Evolutionary conservation across 2,329 filamentous ascomycete species (phyloP), one percentile per base, ranked within the genome.

Genomic region (Fusarium setosum): DNA sequence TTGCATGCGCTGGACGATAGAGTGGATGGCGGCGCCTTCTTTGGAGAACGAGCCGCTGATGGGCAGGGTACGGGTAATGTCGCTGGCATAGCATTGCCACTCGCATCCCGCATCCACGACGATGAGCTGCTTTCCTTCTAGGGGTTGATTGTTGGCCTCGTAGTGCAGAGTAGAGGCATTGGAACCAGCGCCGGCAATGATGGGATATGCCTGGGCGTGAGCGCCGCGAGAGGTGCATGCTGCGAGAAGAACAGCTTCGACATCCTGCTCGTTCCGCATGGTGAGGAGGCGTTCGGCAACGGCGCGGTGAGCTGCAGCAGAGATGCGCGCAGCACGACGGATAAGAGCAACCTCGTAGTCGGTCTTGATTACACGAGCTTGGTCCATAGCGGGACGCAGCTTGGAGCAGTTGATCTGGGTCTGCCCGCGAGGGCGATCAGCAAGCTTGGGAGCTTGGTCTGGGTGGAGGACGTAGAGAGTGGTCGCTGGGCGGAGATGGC

Each of bases 141-240:
- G 85, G 2, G 88, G 79, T 70, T 91, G 86, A 72, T 96, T 85
- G 75, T 99, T 98, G 52, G 86, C 87, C 40, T 87, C 86, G 76
- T 99, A 99, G 78, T 99, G 96, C 37, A 98, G 82, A 0, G 92
- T 94, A 13, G 91, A 89, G 6, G 92, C 94, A 73, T 96, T 96
- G n/a, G 83, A 75, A 1, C 95, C 95, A 2, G 91, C 88, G 3
- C 92, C 95, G 42, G 92, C 93, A 69, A 99, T 97, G n/a, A 94
- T 87, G 44, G 90, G 88, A 75, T 99, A 99, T 0, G 95, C 90
- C 80, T 97, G 92, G 49, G 88, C 82, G 65, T 91, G 91, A 4
- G 92, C 91, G 63, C 91, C 92, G 51, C 86, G 83, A 8, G 90
- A 85, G 48, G 92, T 88, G 75, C 93, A 97, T 20, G 87, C 86